Conservation (phyloP, 495 filamentous ascomycete species). For the Neurospora sp. region DNA sequence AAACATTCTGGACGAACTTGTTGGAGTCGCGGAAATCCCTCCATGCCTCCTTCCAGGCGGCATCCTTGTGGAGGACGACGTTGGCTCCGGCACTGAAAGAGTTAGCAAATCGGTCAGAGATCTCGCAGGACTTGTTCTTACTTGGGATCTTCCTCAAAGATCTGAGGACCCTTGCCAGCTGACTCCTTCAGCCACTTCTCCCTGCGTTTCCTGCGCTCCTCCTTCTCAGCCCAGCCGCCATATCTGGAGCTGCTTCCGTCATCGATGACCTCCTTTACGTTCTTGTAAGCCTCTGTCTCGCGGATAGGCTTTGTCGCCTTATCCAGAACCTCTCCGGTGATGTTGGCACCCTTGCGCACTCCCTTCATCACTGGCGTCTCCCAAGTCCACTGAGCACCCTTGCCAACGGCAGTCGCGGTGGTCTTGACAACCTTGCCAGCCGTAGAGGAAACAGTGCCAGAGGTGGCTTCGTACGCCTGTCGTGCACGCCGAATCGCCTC, state of each 20-base stretch:
- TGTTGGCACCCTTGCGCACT: constrained; percentile 73
- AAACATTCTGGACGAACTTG: constrained; percentile 80
- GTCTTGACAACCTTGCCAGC: constrained; percentile 71
- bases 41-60: constrained; percentile 94
- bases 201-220: constrained; percentile 71
- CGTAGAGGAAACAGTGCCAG: constrained; percentile 60
- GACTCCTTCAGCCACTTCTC: constrained; percentile 54
- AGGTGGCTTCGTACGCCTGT: constrained; percentile 74
- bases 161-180: constrained; percentile 41
- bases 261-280: constrained; percentile 91
- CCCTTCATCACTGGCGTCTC: constrained; percentile 88
- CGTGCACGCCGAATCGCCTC: constrained; percentile 81
- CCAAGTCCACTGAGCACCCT: constrained; percentile 93
- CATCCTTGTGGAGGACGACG: constrained; percentile 90
- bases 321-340: constrained; percentile 77
- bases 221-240: constrained; percentile 91
- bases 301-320: constrained; percentile 88
- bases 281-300: constrained; percentile 87
- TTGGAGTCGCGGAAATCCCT: constrained; percentile 80
- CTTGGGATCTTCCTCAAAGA: constrained; percentile 78
- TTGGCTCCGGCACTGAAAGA: constrained; percentile 74
- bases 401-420: constrained; percentile 77
- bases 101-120: constrained; percentile 8
- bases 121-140: constrained; percentile 35
- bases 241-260: constrained; percentile 94